Percentiles rank a stretch among this genome's conserved stretches.
Evolutionary conservation across 2,329 filamentous ascomycete genomes (phyloP).

Genomic region (Aspergillus pseudoviridinutans): DNA sequence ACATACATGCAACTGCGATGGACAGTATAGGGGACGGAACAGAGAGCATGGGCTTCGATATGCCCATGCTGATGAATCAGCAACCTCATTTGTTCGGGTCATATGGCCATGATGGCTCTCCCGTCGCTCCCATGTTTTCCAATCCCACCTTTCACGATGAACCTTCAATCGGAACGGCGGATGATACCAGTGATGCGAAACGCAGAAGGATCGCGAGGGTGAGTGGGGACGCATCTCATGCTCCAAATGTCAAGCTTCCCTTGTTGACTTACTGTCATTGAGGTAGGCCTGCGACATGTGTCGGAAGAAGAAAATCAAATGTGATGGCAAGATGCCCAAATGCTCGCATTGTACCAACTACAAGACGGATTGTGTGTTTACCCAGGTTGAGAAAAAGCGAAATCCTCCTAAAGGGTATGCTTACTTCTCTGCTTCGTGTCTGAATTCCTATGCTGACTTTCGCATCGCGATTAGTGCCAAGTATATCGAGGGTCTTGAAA

Average conservation of each 20-base stretch:
- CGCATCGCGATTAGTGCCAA: constrained; percentile 63
- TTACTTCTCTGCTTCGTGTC: constrained; percentile 6
- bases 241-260: background rate
- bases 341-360: constrained; percentile 97
- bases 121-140: constrained; percentile 50
- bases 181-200: constrained; percentile 73
- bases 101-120: constrained; percentile 58
- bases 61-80: constrained; percentile 56
- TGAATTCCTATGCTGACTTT: constrained; percentile 11
- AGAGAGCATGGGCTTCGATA: constrained; percentile 41
- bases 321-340: constrained; percentile 89
- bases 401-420: constrained; percentile 90
- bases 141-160: constrained; percentile 42
- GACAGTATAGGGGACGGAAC: constrained; percentile 34
- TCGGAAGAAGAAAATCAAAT: constrained; percentile 90
- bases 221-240: constrained; percentile 34
- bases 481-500: constrained; percentile 96
- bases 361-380: constrained; percentile 96
- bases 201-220: constrained; percentile 83
- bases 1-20: constrained; percentile 20
- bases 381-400: constrained; percentile 97
- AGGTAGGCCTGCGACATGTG: constrained; percentile 89
- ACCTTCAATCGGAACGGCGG: constrained; percentile 39
- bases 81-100: constrained; percentile 66
- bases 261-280: constrained; percentile 6